Base-by-base conservation (phyloP, 2,329 filamentous ascomycete species). In the Pseudogymnoascus sp. region DNA sequence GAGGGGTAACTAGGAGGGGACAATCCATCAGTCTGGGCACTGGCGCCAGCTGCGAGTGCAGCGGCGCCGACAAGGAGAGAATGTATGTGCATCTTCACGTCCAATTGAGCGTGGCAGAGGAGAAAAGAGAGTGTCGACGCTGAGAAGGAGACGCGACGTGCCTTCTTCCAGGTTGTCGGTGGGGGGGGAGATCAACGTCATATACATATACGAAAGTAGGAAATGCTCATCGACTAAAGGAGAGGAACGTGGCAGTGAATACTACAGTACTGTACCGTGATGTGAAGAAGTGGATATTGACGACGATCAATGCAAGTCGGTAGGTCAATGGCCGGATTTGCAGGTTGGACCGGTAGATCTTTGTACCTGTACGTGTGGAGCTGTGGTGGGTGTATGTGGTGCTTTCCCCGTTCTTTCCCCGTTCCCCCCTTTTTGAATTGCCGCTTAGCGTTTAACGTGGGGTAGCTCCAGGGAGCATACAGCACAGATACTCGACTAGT, bases 1-100 rank as follows among this genome's bases (percentile, higher is more conserved):
- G 72, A 71, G 44, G 72, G 72, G 63, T 73, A 74, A 59, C 65
- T 67, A 0, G 72, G 72, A 35, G 71, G 71, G 40, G 72, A 73
- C 15, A 62, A 59, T 60, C 66, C 65, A 59, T 62, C 19, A 42
- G 46, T 62, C 26, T 46, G 38, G 15, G 46, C 60, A 7, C 29
- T 60, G 42, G 60, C 26, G n/a, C 29, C 35, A 5, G 7, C 40
- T 2, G 60, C 60, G 42, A 59, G 42, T 31, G 46, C 35, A 46
- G 17, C 35, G 59, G 50, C 50, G 29, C 50, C 50, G 26, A 56
- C 50, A 56, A 56, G 50, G 50, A 33, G 9, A 13, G 50, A 56
- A 13, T 56, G 50, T 10, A 56, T 56, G n/a, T 56, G 50, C 50
- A 56, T 56, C 50, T 56, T 53, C 50, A 56, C 50, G 29, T 13